Percentiles rank a stretch among this genome's conserved stretches.
Conservation (phyloP, 257 asterid genomes). For the Solanum medicagineum region DNA sequence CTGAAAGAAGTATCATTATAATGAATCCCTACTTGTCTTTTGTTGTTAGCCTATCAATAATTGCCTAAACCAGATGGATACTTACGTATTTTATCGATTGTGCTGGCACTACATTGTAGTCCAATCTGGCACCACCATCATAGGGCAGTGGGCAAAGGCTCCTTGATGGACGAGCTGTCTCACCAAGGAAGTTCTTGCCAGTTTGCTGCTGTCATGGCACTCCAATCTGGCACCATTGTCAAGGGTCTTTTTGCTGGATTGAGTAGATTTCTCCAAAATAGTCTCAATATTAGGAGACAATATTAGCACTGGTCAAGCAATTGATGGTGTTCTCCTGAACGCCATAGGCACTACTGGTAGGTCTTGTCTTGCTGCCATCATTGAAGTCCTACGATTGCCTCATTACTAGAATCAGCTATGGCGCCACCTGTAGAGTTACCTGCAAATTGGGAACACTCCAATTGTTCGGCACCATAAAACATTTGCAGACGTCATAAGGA, state of each 20-base stretch:
- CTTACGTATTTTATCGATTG: background rate
- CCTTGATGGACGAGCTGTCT: background rate
- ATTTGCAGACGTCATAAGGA: background rate
- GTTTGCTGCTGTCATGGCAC: background rate
- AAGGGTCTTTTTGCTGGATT: background rate
- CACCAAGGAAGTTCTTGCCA: background rate
- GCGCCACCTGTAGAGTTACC: background rate
- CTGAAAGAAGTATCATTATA: no score
- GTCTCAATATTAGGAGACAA: background rate
- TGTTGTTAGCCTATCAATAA: no score
- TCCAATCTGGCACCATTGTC: background rate
- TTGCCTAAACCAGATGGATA: background rate
- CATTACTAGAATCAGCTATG: background rate
- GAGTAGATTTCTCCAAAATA: background rate
- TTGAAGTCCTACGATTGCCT: background rate
- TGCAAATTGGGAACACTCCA: background rate
- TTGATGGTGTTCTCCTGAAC: background rate
- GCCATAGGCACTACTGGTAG: background rate
- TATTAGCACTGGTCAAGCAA: background rate
- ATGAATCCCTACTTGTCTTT: no score
- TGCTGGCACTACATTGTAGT: background rate
- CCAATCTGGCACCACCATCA: background rate
- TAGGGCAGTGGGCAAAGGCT: background rate
- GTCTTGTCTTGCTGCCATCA: background rate
- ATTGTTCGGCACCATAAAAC: background rate